Conservation (phyloP, 768 basidiomycete genomes). For the Hydnum rufescens region DNA sequence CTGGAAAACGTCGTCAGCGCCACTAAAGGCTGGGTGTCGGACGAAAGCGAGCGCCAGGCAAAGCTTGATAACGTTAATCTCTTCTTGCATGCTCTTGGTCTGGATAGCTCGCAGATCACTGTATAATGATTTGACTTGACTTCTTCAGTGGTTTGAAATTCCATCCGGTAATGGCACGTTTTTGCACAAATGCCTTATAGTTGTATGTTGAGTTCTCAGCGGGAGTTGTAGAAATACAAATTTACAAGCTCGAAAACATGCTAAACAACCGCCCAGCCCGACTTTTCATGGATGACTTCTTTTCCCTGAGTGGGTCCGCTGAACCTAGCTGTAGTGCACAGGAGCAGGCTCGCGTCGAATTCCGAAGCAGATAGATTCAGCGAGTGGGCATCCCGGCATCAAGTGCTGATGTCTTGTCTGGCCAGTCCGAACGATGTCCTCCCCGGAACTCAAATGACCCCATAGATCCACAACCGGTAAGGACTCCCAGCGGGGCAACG, state of each 20-base stretch:
- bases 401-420: background rate
- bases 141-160: background rate
- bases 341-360: too few relatives aligned
- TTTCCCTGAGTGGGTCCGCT: too few relatives aligned
- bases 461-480: slow-evolving; percentile 57
- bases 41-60: slow-evolving; percentile 54
- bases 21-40: slow-evolving; percentile 49
- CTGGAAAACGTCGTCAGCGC: slow-evolving; percentile 72
- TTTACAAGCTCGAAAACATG: too few relatives aligned
- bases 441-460: slow-evolving; percentile 25
- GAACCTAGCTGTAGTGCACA: too few relatives aligned
- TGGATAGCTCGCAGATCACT: slow-evolving; percentile 20
- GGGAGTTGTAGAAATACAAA: background rate
- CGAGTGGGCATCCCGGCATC: background rate
- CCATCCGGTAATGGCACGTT: too few relatives aligned
- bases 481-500: slow-evolving; percentile 30
- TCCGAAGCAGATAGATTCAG: too few relatives aligned
- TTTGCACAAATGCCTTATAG: too few relatives aligned
- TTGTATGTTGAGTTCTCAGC: background rate
- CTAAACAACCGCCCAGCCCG: too few relatives aligned
- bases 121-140: background rate
- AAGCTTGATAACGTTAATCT: slow-evolving; percentile 78
- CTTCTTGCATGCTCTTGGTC: slow-evolving; percentile 61
- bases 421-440: slow-evolving; percentile 16
- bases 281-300: too few relatives aligned